Conservation (phyloP, 106 monocot genomes). For the Vanilla planifolia region DNA sequence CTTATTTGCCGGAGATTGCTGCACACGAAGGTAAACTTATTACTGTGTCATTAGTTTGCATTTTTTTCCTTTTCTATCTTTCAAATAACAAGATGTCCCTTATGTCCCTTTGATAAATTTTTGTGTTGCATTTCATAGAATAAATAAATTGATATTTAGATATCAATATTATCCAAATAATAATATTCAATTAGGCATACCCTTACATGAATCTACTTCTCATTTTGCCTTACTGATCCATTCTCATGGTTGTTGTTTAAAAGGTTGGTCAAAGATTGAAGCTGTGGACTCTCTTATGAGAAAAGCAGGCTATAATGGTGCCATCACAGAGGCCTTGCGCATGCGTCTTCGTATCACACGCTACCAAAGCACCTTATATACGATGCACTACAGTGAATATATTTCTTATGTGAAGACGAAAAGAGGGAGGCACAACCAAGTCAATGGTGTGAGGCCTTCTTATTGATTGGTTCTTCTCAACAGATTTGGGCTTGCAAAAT, state of each 20-base stretch:
- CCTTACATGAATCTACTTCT: too few relatives aligned
- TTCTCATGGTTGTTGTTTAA: too few relatives aligned
- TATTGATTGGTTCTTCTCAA: too few relatives aligned
- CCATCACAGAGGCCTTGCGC: conserved; percentile 68
- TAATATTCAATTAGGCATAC: too few relatives aligned
- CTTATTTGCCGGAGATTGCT: conserved; percentile 95
- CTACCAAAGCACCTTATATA: conserved; percentile 87
- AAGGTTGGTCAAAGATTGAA: conserved; percentile 90
- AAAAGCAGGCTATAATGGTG: conserved; percentile 84
- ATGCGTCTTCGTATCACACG: conserved; percentile 58
- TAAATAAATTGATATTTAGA: too few relatives aligned
- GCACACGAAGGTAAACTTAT: conserved; percentile 89
- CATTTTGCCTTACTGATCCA: too few relatives aligned
- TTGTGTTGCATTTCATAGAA: too few relatives aligned
- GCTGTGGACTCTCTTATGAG: conserved; percentile 90
- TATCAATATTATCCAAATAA: too few relatives aligned
- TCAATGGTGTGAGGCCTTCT: conserved; percentile 45
- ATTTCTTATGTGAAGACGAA: conserved; percentile 50
- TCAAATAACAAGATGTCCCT: too few relatives aligned
- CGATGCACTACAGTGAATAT: conserved; percentile 85
- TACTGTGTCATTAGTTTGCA: not conserved
- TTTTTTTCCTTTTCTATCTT: not conserved
- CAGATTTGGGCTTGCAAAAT: too few relatives aligned
- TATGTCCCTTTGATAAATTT: too few relatives aligned
- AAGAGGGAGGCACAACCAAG: conserved; percentile 41